Evolutionary conservation across 495 filamentous ascomycete species (phyloP).

Genomic region (Neurospora intermedia): DNA sequence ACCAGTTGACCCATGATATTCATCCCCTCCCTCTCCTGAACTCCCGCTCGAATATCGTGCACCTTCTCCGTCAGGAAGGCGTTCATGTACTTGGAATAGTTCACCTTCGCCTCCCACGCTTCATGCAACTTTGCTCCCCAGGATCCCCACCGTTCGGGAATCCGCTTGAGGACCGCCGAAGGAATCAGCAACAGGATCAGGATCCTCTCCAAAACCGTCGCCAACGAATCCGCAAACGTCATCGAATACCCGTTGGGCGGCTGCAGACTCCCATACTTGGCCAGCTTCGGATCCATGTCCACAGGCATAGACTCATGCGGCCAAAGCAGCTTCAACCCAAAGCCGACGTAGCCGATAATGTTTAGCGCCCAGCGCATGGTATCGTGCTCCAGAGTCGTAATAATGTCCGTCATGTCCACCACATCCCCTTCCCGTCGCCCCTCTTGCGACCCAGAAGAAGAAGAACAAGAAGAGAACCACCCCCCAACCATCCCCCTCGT

Average conservation of each 20-base stretch:
- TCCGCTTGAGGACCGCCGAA: slow-evolving; percentile 30
- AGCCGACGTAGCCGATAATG: slow-evolving; percentile 58
- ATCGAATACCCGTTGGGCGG: slow-evolving; percentile 44
- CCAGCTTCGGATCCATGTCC: slow-evolving; percentile 28
- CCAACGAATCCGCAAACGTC: slow-evolving; percentile 48
- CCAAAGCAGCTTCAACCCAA: slow-evolving; percentile 50
- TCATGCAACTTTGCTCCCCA: not conserved
- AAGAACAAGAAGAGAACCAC: slow-evolving; percentile 27
- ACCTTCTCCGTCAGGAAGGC: slow-evolving; percentile 49
- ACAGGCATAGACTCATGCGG: slow-evolving; percentile 33
- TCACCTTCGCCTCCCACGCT: slow-evolving; percentile 40
- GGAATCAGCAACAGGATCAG: slow-evolving; percentile 43
- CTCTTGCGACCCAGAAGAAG: not conserved
- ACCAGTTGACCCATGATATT: slow-evolving; percentile 55
- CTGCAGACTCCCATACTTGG: slow-evolving; percentile 33
- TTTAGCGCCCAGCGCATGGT: slow-evolving; percentile 54
- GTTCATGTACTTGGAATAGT: slow-evolving; percentile 55
- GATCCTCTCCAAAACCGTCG: slow-evolving; percentile 40
- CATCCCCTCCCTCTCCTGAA: slow-evolving; percentile 37
- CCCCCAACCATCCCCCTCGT: slow-evolving; percentile 42
- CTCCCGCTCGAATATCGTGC: slow-evolving; percentile 35
- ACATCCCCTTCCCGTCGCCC: slow-evolving; percentile 2
- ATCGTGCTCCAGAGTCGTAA: slow-evolving; percentile 44
- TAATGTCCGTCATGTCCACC: slow-evolving; percentile 22
- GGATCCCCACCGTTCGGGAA: not conserved